Percentiles rank a stretch among this genome's conserved stretches.
phyloP scores from a whole-genome alignment of 495 filamentous ascomycete genomes.

The Astrothelium macrocarpum region DNA sequence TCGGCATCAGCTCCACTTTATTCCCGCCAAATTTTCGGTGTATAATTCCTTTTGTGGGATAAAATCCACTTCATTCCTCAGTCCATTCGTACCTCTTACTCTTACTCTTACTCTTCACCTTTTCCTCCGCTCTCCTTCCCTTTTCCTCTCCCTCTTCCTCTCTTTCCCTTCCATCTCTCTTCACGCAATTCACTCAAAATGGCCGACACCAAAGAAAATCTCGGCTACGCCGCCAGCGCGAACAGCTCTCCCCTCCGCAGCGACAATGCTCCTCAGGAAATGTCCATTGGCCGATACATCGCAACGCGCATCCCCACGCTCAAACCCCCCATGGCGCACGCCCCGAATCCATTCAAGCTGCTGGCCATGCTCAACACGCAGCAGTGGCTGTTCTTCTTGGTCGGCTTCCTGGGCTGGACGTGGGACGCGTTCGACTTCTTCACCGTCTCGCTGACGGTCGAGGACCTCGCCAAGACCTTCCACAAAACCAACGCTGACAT shows the following conservation, averaged over 20 bases:
- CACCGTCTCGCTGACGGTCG: conserved; percentile 69
- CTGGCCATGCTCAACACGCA: conserved; percentile 57
- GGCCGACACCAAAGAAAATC: not conserved
- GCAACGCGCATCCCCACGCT: conserved; percentile 62
- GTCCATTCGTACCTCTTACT: not conserved
- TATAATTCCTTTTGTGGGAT: not conserved
- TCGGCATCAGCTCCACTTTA: not conserved
- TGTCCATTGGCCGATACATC: conserved; percentile 42
- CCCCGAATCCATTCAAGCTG: conserved; percentile 67
- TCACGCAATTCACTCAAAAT: not conserved
- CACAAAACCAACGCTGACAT: conserved; percentile 60
- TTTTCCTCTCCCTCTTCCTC: not conserved
- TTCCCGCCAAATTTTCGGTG: no score
- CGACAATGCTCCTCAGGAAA: conserved; percentile 6
- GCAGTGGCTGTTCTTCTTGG: conserved; percentile 80
- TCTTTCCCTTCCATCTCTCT: no score
- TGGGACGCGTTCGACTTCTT: conserved; percentile 94
- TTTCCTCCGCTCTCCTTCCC: not conserved
- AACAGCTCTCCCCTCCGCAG: not conserved
- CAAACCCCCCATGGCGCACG: conserved; percentile 65
- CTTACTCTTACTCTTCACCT: not conserved
- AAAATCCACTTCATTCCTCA: not conserved
- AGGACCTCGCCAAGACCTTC: conserved; percentile 57
- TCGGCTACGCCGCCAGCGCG: not conserved
- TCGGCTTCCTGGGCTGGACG: conserved; percentile 42